Conservation (phyloP, 2,329 filamentous ascomycete species). For the Sordariomycetes sp. region DNA sequence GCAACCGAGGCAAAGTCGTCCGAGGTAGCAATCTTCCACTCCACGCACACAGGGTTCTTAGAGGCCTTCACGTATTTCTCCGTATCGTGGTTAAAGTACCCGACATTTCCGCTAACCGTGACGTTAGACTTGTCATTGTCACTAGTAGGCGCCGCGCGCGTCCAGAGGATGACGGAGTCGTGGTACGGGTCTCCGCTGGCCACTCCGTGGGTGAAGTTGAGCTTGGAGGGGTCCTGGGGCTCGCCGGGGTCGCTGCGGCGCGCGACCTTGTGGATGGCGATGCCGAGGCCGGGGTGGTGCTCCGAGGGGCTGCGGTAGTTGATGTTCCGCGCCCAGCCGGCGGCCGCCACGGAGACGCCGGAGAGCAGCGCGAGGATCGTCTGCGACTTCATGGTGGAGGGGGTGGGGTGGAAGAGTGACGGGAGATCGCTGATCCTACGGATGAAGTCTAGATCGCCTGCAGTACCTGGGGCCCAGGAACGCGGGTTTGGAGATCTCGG, state of each 20-base stretch:
- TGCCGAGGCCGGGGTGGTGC: slow-evolving; percentile 51
- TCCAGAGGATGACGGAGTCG: slow-evolving; percentile 48
- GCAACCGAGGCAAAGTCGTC: slow-evolving; percentile 33
- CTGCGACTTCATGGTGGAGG: not conserved
- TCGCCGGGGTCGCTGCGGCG: slow-evolving; percentile 35
- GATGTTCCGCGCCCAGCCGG: slow-evolving; percentile 33
- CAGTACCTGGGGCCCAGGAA: too few species aligned
- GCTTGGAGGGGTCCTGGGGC: slow-evolving; percentile 28
- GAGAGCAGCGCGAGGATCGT: not conserved
- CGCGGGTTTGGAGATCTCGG: too few species aligned
- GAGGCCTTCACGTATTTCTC: slow-evolving; percentile 30
- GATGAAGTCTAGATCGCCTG: too few species aligned
- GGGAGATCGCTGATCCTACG: too few species aligned
- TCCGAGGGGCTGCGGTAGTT: slow-evolving; percentile 60
- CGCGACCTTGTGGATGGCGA: slow-evolving; percentile 51
- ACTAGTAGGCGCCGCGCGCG: slow-evolving; percentile 29
- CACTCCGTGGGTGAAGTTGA: slow-evolving; percentile 57
- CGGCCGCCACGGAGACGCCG: not conserved
- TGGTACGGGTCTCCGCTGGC: slow-evolving; percentile 38
- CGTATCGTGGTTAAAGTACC: slow-evolving; percentile 35
- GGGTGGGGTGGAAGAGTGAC: not conserved
- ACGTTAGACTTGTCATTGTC: slow-evolving; percentile 35
- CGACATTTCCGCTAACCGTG: slow-evolving; percentile 29
- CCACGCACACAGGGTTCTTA: slow-evolving; percentile 51
- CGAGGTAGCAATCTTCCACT: slow-evolving; percentile 48